Percentiles rank a stretch among this genome's conserved stretches.
Evolutionary conservation across 495 filamentous ascomycete species (phyloP).

Genomic region (Neurospora sp.): DNA sequence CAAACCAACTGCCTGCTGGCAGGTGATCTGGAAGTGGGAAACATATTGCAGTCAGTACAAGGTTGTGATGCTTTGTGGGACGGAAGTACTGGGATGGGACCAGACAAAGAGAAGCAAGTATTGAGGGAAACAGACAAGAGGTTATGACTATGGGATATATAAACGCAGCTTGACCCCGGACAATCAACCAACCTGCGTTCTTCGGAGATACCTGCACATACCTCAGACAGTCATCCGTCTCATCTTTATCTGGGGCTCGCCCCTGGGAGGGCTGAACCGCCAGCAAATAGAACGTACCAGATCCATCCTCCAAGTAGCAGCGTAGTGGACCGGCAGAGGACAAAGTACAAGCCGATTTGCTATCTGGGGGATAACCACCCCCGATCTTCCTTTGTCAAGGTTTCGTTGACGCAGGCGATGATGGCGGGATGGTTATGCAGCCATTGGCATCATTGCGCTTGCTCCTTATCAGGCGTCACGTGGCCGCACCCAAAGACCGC

Average conservation of each 20-base stretch:
- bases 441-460: background rate
- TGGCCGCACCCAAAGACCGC: slow-evolving; percentile 17
- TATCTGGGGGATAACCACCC: background rate
- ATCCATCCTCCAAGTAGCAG: slow-evolving; percentile 5
- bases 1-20: background rate
- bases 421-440: slow-evolving; percentile 13
- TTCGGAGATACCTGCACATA: background rate
- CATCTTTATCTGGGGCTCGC: background rate
- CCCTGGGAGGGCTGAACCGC: background rate
- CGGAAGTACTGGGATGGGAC: background rate
- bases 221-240: background rate
- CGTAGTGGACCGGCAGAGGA: background rate
- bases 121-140: background rate
- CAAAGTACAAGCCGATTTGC: slow-evolving; percentile 7
- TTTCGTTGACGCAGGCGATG: slow-evolving; percentile 18
- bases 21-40: background rate
- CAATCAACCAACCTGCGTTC: background rate
- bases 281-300: background rate
- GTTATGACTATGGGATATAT: background rate
- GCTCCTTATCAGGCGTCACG: slow-evolving; percentile 21
- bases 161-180: background rate
- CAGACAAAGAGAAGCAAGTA: background rate
- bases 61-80: background rate
- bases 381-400: slow-evolving; percentile 17
- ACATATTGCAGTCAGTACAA: background rate